Base-by-base conservation (phyloP, 177 flowering plant genomes). In the Vitis hybrid region DNA sequence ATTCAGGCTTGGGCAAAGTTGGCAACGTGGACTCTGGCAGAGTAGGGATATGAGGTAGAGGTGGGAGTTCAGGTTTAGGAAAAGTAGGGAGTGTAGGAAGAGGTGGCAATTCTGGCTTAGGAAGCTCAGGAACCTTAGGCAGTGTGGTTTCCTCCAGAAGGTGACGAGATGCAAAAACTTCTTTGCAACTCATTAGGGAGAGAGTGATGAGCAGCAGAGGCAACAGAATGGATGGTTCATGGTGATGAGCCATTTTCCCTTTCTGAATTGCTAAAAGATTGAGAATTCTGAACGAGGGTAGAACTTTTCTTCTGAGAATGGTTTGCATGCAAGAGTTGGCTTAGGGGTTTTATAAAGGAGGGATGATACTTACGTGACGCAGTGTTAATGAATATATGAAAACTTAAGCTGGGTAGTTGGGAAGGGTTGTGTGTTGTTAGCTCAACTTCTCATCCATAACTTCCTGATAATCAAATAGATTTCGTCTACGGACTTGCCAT, bases 41-140 rank as follows among this genome's bases (percentile, higher is more conserved):
- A 14, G 65, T 41, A 14, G 65, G 65, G 51, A 62, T n/a, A 11
- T 17, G 49, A 11, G 65, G 53, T 2, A 63, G 11, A 63, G 65
- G 65, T 9, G 53, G 65, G 11, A 41, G 17, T 17, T 24, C 20
- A 24, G 27, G 24, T 24, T 63, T 46, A n/a, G 65, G 65, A 24
- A 24, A 24, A 24, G 27, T 24, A 24, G 27, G 27, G 27, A 24
- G 27, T 24, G 27, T 24, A 24, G 27, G 27, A 35, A 35, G 46
- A 6, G 55, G 5, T 14, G 65, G 65, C 21, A 41, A 41, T 62
- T 20, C 17, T 9, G 51, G 65, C 51, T 62, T 35, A 62, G 65
- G 65, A 32, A 62, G 65, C 51, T 62, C 51, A 10, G 65, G 65
- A 14, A 62, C 9, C 21, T 35, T 15, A 11, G 65, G 65, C 51